Evolutionary conservation across 73 alveolate species (phyloP), one percentile per base, ranked within the genome.

Genomic region (Effrenium voratum): DNA sequence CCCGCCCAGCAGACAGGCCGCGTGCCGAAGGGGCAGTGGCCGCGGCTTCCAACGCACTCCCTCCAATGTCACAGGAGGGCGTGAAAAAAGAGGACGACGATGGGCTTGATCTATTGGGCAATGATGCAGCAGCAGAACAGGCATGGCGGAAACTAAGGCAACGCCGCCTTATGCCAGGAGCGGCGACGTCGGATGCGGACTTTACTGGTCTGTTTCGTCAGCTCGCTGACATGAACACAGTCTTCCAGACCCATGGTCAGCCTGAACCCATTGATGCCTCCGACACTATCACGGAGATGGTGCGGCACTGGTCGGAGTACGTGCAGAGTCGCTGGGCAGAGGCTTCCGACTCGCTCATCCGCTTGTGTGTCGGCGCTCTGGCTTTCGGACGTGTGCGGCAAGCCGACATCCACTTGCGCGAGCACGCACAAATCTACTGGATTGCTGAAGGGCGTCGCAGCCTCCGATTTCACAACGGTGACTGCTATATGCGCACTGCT

Each of bases 401-500:
- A 2, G 93, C 59, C 6, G 93, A 84, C 59, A 41, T 84, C 40
- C 57, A 30, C 59, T 26, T 52, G 59, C 93, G 93, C 36, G 93
- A 84, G n/a, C 79, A 84, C 28, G 93, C 93, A 2, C 10, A 38
- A 57, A 24, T 84, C 81, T 45, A 55, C 10, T 84, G 79, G 80
- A 84, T 84, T 28, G 32, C 57, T 26, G 93, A 84, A 24, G 93
- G 93, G 15, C 50, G 40, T 2, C 16, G 43, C 30, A 38, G 1
- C 60, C 1, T 84, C 45, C 73, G 93, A n/a, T 84, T 84, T 36
- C 93, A 84, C 45, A 59, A 84, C 4, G 81, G 93, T 0, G 93
- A 84, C 45, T 84, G 93, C 80, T 84, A 57, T 46, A 24, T 84
- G 59, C 80, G 52, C n/a, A 79, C 52, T 8, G 32, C 63, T 1